phyloP scores from a whole-genome alignment of 2,329 filamentous ascomycete species.

The Fusarium mangiferae region DNA sequence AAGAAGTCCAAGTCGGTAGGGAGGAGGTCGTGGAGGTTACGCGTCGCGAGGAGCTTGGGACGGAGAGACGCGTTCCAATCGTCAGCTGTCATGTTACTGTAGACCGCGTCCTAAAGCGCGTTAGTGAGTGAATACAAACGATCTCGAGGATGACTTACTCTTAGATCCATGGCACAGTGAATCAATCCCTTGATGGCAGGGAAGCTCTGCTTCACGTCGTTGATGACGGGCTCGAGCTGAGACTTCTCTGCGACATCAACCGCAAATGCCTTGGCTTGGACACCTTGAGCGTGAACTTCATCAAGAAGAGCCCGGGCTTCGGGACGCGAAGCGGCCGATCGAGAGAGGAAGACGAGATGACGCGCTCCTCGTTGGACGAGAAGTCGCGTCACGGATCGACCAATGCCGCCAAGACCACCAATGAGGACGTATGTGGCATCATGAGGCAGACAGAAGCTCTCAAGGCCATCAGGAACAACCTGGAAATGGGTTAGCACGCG shows the following conservation, averaged over 20 bases:
- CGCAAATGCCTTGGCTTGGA: neutral
- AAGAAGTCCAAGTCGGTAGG: neutral
- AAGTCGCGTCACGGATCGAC: conserved; percentile 35
- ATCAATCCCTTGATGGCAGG: conserved; percentile 44
- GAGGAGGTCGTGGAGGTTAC: neutral
- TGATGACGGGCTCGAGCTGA: conserved; percentile 18
- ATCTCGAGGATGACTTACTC: neutral
- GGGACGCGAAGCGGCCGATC: conserved; percentile 25
- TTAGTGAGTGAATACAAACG: neutral
- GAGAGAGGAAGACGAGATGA: conserved; percentile 46
- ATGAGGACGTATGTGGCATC: conserved; percentile 37
- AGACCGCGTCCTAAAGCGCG: neutral
- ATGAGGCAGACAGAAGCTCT: neutral
- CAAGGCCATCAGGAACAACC: neutral
- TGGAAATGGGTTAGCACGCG: neutral
- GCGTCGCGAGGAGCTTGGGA: neutral
- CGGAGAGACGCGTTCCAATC: neutral
- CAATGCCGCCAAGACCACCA: conserved; percentile 42
- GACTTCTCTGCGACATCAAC: conserved; percentile 16
- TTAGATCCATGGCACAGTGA: conserved; percentile 42
- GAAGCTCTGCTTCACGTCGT: conserved; percentile 2
- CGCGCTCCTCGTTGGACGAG: conserved; percentile 35
- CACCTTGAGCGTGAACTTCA: neutral
- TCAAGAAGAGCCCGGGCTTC: neutral
- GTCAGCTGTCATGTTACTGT: neutral